A percentile compares a stretch with the other conserved stretches of the same genome.
phyloP scores from a whole-genome alignment of 306 rosid genomes.

The Ceratonia siliqua region DNA sequence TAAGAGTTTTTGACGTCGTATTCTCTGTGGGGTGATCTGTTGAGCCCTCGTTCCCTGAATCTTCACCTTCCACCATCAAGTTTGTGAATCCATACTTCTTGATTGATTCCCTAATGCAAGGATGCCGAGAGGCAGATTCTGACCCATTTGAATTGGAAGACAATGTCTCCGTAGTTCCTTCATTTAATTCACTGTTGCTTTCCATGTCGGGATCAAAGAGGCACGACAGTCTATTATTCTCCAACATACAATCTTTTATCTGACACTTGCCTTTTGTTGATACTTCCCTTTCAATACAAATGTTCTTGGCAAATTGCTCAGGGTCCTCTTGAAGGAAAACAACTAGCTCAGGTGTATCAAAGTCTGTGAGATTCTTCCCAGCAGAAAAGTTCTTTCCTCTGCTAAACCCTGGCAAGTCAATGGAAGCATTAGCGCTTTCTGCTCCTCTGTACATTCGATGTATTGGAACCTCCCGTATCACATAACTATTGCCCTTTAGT shows the following conservation, averaged over 20 bases:
- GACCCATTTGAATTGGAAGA: slow-evolving; percentile 31
- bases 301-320: slow-evolving; percentile 58
- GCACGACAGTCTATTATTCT: slow-evolving; percentile 31
- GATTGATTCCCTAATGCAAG: slow-evolving; percentile 30
- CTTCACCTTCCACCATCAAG: slow-evolving; percentile 36
- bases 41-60: slow-evolving; percentile 26
- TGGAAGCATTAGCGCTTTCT: neutral
- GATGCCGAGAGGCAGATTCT: slow-evolving; percentile 20
- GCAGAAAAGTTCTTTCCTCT: slow-evolving; percentile 32
- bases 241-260: slow-evolving; percentile 34
- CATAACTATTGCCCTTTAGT: slow-evolving; percentile 18
- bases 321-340: slow-evolving; percentile 73
- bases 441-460: slow-evolving; percentile 8
- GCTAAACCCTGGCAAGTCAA: slow-evolving; percentile 16
- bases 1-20: slow-evolving; percentile 29
- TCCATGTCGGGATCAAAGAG: slow-evolving; percentile 28
- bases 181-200: slow-evolving; percentile 35
- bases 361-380: slow-evolving; percentile 39
- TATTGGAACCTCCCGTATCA: slow-evolving; percentile 40
- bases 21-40: slow-evolving; percentile 22
- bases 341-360: slow-evolving; percentile 68
- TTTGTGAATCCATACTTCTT: slow-evolving; percentile 25
- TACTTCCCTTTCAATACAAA: slow-evolving; percentile 41
- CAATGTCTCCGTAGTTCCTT: slow-evolving; percentile 28
- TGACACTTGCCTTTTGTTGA: slow-evolving; percentile 23